Evolutionary conservation across 306 rosid species (phyloP), one percentile per base, ranked within the genome.

Genomic region (Senna tora): DNA sequence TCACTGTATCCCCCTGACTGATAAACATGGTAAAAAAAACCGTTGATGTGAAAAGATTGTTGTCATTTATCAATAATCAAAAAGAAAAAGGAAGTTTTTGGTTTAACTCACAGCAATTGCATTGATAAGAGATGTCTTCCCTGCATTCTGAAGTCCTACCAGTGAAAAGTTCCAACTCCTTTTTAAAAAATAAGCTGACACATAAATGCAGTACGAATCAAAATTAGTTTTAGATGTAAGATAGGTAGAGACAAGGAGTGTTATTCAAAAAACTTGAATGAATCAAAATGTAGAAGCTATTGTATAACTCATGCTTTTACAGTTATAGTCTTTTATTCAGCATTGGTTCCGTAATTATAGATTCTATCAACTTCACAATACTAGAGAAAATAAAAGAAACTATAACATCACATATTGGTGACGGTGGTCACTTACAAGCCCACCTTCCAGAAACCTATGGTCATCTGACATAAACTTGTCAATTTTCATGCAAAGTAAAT

Each of bases 1-100:
- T 94, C 97, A 7, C 83, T 91, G 83, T 89, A 94, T 16, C 89
- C 97, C 55, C 97, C 98, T 4, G 98, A 91, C 98, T 94, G 92
- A 52, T 25, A 71, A 84, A 67, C 75, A 52, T 57, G 64, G 15
- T 9, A 42, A 75, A 59, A 53, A 42, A 75, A 59, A 53, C 25
- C 12, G 57, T 69, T 39, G 75, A 83, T 71, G 45, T 45, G 63
- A 85, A 64, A 69, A 74, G 9, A 67, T 20, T 55, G 43, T 20
- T 55, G 43, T 14, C 52, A 76, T 17, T 13, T 71, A 49, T 46
- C 28, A 19, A 4, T 9, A 20, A 8, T 19, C 12, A 7, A 2
- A 39, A 41, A 39, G 4, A 39, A 11, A 39, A 39, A 14, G 0
- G 36, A 41, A 33, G 56, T 34, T 57, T 15, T 84, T 75, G 73